Evolutionary conservation across 1,139 yeast species (phyloP).

Genomic region (Taiozyma onychis): DNA sequence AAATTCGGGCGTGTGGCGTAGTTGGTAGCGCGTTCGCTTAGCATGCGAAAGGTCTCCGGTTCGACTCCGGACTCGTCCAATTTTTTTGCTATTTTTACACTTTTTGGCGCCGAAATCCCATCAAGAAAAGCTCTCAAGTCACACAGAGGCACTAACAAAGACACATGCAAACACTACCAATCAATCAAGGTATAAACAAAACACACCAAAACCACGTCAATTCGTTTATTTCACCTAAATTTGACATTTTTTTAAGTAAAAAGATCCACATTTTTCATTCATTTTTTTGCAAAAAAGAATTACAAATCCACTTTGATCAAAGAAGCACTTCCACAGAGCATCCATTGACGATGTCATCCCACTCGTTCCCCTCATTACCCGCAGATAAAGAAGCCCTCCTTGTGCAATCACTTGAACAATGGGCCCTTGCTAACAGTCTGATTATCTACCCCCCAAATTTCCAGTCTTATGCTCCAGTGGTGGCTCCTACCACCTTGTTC

Average conservation of each 20-base stretch:
- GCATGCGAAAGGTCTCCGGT: conserved; percentile 90
- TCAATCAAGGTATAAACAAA: too few relatives aligned
- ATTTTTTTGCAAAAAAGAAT: background rate
- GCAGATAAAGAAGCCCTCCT: conserved; percentile 19
- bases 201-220: too few relatives aligned
- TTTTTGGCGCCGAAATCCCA: too few relatives aligned
- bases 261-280: conserved; percentile 3
- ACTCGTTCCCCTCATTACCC: conserved; percentile 14
- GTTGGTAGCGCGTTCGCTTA: conserved; percentile 91
- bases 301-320: background rate
- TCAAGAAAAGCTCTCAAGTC: too few relatives aligned
- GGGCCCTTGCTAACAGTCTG: conserved; percentile 76
- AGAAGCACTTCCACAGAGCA: too few relatives aligned
- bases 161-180: too few relatives aligned
- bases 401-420: conserved; percentile 54
- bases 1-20: conserved; percentile 80
- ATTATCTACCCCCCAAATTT: conserved; percentile 68
- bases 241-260: background rate
- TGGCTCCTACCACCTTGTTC: conserved; percentile 82
- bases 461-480: conserved; percentile 36
- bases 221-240: too few relatives aligned
- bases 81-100: conserved; percentile 18
- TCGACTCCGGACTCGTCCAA: conserved; percentile 88
- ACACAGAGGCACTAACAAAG: too few relatives aligned
- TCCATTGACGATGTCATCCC: conserved; percentile 8